These are phyloP conservation scores for Silene latifolia DNA, from an alignment of 148 eudicot genomes.

Conservation along the genomic window DNA sequence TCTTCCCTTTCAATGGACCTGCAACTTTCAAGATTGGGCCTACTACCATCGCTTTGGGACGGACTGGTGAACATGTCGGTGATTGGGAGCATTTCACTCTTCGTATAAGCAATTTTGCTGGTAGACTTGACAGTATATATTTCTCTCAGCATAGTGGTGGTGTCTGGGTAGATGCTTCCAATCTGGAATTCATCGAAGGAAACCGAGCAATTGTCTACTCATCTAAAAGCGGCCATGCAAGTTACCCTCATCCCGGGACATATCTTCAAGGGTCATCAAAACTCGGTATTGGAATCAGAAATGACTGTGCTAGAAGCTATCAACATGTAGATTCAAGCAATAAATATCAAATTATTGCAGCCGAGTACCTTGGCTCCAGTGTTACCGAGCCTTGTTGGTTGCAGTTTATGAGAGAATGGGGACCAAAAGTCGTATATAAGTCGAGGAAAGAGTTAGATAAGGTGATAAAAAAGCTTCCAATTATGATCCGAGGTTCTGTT, in stretches of 20 bases:
- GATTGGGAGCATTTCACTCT: constrained; percentile 96
- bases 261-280: constrained; percentile 67
- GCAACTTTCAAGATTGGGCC: constrained; percentile 69
- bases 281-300: constrained; percentile 79
- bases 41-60: constrained; percentile 38
- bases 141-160: constrained; percentile 94
- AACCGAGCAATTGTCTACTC: constrained; percentile 64
- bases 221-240: constrained; percentile 77
- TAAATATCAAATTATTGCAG: constrained; percentile 64
- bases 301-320: constrained; percentile 62
- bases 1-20: constrained; percentile 89
- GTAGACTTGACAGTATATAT: constrained; percentile 61
- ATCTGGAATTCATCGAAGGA: constrained; percentile 69
- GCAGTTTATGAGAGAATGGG: constrained; percentile 91
- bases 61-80: constrained; percentile 73
- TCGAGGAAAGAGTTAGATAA: constrained; percentile 64
- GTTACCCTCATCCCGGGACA: constrained; percentile 64
- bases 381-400: constrained; percentile 69
- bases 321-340: constrained; percentile 57
- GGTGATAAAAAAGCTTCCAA: constrained; percentile 50
- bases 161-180: constrained; percentile 57
- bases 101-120: constrained; percentile 77
- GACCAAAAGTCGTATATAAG: constrained; percentile 60
- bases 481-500: constrained; percentile 34
- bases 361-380: constrained; percentile 67